These are phyloP conservation scores for Boletus vinaceobasis DNA, from an alignment of 768 basidiomycete genomes.

Conservation along the genomic window DNA sequence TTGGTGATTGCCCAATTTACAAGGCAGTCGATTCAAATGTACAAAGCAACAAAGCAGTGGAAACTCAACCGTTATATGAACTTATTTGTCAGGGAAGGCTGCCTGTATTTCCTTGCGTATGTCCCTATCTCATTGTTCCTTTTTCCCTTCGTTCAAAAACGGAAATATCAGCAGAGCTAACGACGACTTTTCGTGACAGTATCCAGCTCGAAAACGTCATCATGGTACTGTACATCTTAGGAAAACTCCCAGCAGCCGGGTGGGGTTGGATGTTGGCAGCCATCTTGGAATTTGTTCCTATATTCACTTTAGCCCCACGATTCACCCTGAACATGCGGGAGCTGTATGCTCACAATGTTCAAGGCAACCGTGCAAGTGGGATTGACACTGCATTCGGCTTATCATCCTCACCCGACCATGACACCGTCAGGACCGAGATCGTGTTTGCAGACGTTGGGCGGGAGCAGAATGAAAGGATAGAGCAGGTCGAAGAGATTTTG, in stretches of 20 bases:
- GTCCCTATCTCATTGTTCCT: background rate
- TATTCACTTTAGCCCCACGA: background rate
- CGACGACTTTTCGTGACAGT: background rate
- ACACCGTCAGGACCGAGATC: background rate
- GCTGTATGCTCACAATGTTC: background rate
- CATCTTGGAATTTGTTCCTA: background rate
- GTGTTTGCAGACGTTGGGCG: background rate
- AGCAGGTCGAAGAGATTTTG: background rate
- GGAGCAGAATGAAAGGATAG: background rate
- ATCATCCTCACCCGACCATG: background rate
- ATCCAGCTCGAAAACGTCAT: background rate
- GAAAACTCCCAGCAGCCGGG: background rate
- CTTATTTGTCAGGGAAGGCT: background rate
- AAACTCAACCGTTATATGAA: background rate
- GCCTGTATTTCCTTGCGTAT: background rate
- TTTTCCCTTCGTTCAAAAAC: background rate
- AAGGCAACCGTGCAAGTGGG: background rate
- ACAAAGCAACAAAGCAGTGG: background rate
- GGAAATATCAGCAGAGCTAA: background rate
- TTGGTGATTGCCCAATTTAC: background rate
- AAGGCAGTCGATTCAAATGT: background rate
- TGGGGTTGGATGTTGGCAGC: background rate
- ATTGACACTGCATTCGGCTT: constrained; percentile 8
- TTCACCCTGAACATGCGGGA: constrained; percentile 8
- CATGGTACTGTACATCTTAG: too few species aligned